Conservation (phyloP, 1,284 basidiomycete genomes). For the Kalmanozyma brasiliensis region DNA sequence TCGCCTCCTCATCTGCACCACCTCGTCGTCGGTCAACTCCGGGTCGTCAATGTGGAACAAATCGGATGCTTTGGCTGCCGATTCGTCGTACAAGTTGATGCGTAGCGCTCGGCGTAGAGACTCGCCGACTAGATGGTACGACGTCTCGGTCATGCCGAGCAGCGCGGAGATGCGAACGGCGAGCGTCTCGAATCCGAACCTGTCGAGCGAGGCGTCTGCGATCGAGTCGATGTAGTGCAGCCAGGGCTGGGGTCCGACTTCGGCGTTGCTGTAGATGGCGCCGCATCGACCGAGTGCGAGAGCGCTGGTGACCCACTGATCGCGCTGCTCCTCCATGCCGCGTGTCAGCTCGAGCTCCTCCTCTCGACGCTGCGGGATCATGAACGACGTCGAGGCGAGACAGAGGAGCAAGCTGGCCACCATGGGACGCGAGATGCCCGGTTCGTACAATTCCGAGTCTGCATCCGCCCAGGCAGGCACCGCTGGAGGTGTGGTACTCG, state of each 20-base stretch:
- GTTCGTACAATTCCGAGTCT: background rate
- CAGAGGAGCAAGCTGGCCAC: conserved; percentile 31
- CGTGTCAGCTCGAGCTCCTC: conserved; percentile 13
- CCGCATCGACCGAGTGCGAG: conserved; percentile 28
- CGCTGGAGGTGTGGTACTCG: background rate
- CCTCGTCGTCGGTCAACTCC: conserved; percentile 10
- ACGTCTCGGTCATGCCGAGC: conserved; percentile 24
- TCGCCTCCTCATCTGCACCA: conserved; percentile 26
- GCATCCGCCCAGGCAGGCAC: background rate
- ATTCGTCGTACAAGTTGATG: conserved; percentile 25
- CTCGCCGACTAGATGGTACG: conserved; percentile 32
- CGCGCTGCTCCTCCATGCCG: conserved; percentile 22
- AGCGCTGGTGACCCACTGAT: conserved; percentile 29
- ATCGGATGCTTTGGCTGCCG: conserved; percentile 6
- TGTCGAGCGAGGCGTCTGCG: conserved; percentile 25
- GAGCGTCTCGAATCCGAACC: conserved; percentile 32
- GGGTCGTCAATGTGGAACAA: conserved; percentile 7
- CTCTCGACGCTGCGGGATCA: conserved; percentile 26
- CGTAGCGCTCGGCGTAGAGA: conserved; percentile 27
- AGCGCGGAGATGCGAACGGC: conserved; percentile 21
- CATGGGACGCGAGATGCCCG: conserved; percentile 28
- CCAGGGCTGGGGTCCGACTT: conserved; percentile 1
- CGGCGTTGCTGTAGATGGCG: background rate
- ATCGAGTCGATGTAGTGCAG: conserved; percentile 18
- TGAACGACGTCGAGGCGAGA: conserved; percentile 17